A percentile compares a stretch with the other conserved stretches of the same genome.
phyloP scores from a whole-genome alignment of 768 basidiomycete species.

The Coprinopsis sp. region DNA sequence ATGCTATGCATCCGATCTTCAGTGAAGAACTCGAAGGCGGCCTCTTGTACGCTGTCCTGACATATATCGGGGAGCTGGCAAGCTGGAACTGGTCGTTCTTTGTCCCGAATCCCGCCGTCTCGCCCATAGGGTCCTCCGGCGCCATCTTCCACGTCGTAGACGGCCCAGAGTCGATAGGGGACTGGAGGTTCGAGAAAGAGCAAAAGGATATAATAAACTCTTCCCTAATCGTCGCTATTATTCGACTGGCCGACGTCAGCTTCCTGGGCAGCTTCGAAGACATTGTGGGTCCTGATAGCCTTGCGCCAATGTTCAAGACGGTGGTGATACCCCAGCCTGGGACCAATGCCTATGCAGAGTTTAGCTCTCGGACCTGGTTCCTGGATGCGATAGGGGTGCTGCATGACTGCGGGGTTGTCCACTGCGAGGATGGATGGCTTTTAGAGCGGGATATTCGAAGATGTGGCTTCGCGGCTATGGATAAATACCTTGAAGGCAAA shows the following conservation, averaged over 20 bases:
- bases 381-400: constrained; percentile 41
- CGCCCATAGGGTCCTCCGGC: constrained; percentile 39
- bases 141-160: constrained; percentile 42
- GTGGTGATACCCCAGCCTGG: constrained; percentile 32
- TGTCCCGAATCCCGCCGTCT: constrained; percentile 34
- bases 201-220: constrained; percentile 34
- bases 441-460: constrained; percentile 43
- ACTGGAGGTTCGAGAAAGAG: constrained; percentile 39
- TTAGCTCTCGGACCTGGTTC: constrained; percentile 46
- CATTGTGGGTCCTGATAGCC: constrained; percentile 36
- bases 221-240: constrained; percentile 40
- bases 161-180: constrained; percentile 21
- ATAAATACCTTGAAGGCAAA: constrained; percentile 41
- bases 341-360: constrained; percentile 28
- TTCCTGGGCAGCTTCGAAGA: constrained; percentile 41
- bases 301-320: constrained; percentile 41
- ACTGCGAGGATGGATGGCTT: constrained; percentile 45
- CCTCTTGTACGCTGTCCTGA: constrained; percentile 41
- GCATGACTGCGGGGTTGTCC: constrained; percentile 43
- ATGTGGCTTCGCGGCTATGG: constrained; percentile 47
- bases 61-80: constrained; percentile 41
- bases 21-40: constrained; percentile 34
- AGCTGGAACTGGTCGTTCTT: constrained; percentile 51
- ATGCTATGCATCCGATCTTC: constrained; percentile 14
- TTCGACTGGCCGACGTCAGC: constrained; percentile 37